These are phyloP conservation scores for Citrus hindsii DNA, from an alignment of 345 rosid species.

Conservation along the genomic window DNA sequence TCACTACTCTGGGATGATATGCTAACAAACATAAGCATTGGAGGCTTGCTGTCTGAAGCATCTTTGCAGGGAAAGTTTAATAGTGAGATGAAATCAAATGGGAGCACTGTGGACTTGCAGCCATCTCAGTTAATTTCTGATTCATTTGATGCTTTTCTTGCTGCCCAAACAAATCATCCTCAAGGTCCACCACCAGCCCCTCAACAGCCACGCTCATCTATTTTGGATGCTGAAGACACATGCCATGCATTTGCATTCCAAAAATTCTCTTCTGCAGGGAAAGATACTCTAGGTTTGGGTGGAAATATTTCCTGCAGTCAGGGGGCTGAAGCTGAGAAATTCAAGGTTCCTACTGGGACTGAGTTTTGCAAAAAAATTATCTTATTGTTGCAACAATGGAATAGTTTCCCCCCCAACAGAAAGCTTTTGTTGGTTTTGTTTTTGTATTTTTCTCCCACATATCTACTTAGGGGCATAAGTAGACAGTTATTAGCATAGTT, in stretches of 20 bases:
- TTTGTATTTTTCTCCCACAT: not conserved
- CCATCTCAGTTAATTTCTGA: slow-evolving; percentile 59
- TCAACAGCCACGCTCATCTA: slow-evolving; percentile 49
- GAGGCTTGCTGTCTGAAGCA: slow-evolving; percentile 82
- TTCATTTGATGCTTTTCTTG: slow-evolving; percentile 70
- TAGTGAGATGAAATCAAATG: slow-evolving; percentile 34
- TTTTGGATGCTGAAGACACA: slow-evolving; percentile 90
- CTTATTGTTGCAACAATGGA: not conserved
- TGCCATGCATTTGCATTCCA: slow-evolving; percentile 80
- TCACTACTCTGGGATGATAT: slow-evolving; percentile 59
- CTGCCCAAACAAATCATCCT: slow-evolving; percentile 35
- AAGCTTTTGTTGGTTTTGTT: not conserved
- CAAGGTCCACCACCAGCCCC: slow-evolving; percentile 31
- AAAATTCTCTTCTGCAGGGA: slow-evolving; percentile 33
- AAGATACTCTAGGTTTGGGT: slow-evolving; percentile 24
- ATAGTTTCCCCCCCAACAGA: not conserved
- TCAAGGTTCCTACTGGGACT: slow-evolving; percentile 22
- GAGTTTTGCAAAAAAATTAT: slow-evolving; percentile 36
- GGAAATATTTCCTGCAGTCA: slow-evolving; percentile 28
- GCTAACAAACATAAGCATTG: slow-evolving; percentile 69
- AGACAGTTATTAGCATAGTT: not conserved
- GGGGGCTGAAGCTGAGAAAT: slow-evolving; percentile 24
- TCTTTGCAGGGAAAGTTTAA: slow-evolving; percentile 49
- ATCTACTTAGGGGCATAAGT: not conserved
- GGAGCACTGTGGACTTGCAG: slow-evolving; percentile 27